Base-by-base conservation (phyloP, 768 basidiomycete species). In the Coprinopsis marcescibilis region DNA sequence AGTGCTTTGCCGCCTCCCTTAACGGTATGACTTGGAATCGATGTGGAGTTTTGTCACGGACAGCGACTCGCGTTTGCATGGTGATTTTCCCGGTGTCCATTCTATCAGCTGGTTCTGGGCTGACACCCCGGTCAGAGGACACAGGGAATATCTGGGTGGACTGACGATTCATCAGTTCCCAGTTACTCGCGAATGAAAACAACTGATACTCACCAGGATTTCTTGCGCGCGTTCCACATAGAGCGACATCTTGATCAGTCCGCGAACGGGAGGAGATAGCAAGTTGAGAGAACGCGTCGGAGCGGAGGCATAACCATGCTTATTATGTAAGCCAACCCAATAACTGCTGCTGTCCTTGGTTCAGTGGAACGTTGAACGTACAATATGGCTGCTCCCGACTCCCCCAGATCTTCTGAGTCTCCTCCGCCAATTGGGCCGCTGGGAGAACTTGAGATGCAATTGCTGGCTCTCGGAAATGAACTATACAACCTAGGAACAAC, bases 401-500 rank as follows among this genome's bases (percentile, higher is more conserved):
- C 86, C 38, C 85, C 86, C 1, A 75, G 85, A 38, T 71, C 84
- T 32, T 85, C 84, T 0, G 79, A 86, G 60, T 86, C 85, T 14
- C 83, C 85, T 24, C 72, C 82, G 0, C 87, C 87, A 5, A 56
- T 70, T 1, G 85, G 87, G 1, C 25, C 66, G 1, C 84, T 88
- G 54, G 87, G 87, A 6, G 85, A 89, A 55, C 60, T 89, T 14
- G 87, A 89, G 58, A 65, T 83, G 15, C 87, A 90, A 60, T 60
- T 90, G 2, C 66, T 88, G 20, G 86, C 83, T 0, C 79, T 90
- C 13, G 85, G 84, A 12, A 84, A 84, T 45, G 80, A 82, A 2
- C 64, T 90, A 20, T 89, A 89, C 58, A 88, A 89, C 54, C 69
- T 90, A 5, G 87, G 86, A 19, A 87, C 86, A 3, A 89, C 88